Conservation (phyloP, 257 asterid genomes). For the Jasminum sambac region DNA sequence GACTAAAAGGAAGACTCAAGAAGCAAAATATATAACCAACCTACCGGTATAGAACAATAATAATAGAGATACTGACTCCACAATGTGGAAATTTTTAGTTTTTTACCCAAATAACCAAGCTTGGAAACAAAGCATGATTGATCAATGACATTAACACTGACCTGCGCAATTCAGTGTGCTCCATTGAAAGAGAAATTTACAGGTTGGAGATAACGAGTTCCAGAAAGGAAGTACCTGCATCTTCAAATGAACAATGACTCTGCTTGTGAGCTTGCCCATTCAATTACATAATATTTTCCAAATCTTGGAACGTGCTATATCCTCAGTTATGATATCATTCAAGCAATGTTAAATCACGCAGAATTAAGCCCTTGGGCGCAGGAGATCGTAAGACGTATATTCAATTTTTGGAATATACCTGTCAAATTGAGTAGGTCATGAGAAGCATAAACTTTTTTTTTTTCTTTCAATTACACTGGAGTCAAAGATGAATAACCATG, state of each 20-base stretch:
- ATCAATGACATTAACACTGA: not conserved
- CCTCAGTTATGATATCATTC: not conserved
- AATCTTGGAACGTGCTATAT: not conserved
- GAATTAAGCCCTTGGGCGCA: too few species aligned
- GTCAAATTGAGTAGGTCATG: not conserved
- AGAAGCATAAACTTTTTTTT: not conserved
- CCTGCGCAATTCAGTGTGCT: not conserved
- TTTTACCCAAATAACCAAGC: not conserved
- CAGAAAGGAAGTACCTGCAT: not conserved
- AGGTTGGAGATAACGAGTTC: not conserved
- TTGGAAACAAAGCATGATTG: not conserved
- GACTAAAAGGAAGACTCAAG: not conserved
- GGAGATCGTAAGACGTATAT: slow-evolving; percentile 44
- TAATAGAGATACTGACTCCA: not conserved
- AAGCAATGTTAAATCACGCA: not conserved
- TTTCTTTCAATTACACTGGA: not conserved
- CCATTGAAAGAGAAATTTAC: not conserved
- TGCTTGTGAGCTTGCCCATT: not conserved
- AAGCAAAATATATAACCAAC: not conserved
- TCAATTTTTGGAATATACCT: slow-evolving; percentile 50
- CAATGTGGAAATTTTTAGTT: not conserved
- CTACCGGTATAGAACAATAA: not conserved
- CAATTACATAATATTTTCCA: not conserved
- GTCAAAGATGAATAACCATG: not conserved
- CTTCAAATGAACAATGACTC: not conserved